phyloP scores from a whole-genome alignment of 2,329 filamentous ascomycete genomes.

The Nannizzia gypsea region DNA sequence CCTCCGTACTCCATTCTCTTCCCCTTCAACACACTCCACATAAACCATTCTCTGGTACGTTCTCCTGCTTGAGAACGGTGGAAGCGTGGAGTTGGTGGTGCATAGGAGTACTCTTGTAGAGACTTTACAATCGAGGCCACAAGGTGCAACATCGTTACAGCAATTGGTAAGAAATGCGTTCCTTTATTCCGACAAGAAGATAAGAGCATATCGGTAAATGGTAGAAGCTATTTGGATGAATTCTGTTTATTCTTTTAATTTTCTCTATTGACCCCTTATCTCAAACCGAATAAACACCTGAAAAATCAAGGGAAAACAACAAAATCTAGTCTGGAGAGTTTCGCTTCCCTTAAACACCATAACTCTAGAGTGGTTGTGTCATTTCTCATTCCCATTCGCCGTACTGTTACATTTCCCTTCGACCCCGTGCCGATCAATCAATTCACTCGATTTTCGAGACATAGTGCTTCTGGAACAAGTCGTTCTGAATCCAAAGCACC shows the following conservation, averaged over 20 bases:
- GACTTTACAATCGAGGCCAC: too few species aligned
- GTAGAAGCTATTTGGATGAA: not conserved
- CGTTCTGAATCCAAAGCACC: slow-evolving; percentile 24
- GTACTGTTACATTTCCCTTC: not conserved
- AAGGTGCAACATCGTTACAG: too few species aligned
- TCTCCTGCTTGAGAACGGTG: too few species aligned
- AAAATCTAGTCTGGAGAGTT: not conserved
- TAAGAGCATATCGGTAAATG: too few species aligned
- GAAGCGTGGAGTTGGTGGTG: too few species aligned
- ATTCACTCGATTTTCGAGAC: slow-evolving; percentile 10
- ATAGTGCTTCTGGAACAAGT: slow-evolving; percentile 22
- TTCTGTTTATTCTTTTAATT: too few species aligned
- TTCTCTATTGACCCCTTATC: not conserved
- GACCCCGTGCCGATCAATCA: not conserved
- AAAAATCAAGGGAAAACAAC: not conserved
- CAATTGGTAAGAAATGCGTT: too few species aligned
- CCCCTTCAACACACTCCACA: too few species aligned
- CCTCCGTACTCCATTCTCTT: too few species aligned
- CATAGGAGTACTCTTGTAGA: too few species aligned
- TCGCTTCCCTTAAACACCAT: not conserved
- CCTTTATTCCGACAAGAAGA: too few species aligned
- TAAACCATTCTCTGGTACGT: too few species aligned
- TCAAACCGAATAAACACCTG: not conserved
- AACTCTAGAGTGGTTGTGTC: slow-evolving; percentile 10
- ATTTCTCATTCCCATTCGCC: not conserved